Evolutionary conservation across 228 moss, liverwort and hornwort genomes (phyloP), one percentile per base, ranked within the genome.

Genomic region (Sphagnum magellanicum): DNA sequence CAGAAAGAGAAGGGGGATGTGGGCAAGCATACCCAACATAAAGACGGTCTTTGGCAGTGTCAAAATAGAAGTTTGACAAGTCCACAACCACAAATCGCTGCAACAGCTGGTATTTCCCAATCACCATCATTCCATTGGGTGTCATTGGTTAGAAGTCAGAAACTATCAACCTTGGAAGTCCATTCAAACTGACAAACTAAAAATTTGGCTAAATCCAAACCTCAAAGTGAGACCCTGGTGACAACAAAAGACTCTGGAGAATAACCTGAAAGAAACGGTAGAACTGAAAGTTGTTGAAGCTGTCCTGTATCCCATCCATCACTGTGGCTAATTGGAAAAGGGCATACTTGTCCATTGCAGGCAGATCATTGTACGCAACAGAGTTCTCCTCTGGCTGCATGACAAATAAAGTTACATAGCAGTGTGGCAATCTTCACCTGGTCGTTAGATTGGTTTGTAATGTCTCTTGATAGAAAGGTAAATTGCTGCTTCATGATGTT

Each of bases 41-140:
- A 63, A 98, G 93, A 53, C 97, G 80, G 78, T 98, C 97, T 78
- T 98, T 98, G 11, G 93, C 93, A 69, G 91, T 87, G 78, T 98
- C 97, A 64, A 98, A 91, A 75, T 98, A 98, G 73, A 93, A 93
- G 71, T 90, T 98, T 63, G 93, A 93, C 32, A 98, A 69, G 79
- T 91, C 94, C 75, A 91, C 91, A 62, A 91, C 94, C 70, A 84
- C 82, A 69, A 85, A 94, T 13, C 91, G 89, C 77, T 97, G 97
- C 78, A 93, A 76, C 73, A 91, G 84, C 97, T 96, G 90, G 60
- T 77, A 72, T 55, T 55, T 8, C 55, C 55, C 8, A 8, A 55
- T 8, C 8, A 8, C 55, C 55, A 55, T 55, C 32, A 32, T 32
- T 32, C 32, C 32, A 32, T 32, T 32, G 32, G 3, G 3, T 32